Evolutionary conservation across 1,139 yeast species (phyloP).

Genomic region (Wickerhamiella infanticola): DNA sequence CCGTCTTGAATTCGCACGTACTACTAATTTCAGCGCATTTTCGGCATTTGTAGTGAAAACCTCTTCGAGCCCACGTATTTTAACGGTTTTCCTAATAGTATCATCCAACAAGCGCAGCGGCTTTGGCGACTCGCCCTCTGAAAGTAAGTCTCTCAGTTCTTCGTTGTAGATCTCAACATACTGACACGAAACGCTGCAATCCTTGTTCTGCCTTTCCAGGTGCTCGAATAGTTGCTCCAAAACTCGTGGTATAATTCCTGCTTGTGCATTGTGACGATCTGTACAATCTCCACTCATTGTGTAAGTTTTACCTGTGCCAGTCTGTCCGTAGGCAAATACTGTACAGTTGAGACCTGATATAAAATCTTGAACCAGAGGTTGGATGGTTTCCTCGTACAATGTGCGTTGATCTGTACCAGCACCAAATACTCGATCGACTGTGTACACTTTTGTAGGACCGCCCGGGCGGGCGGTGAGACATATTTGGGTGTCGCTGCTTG

Average conservation of each 20-base stretch:
- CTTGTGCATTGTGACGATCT: constrained; percentile 20
- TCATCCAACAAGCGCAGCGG: constrained; percentile 33
- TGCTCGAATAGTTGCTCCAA: constrained; percentile 35
- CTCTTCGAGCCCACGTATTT: constrained; percentile 37
- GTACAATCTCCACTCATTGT: constrained; percentile 63
- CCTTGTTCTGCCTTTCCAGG: constrained; percentile 28
- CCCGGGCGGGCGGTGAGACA: constrained; percentile 8
- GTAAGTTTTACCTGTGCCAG: constrained; percentile 75
- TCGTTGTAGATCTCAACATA: constrained; percentile 65
- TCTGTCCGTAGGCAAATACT: constrained; percentile 74
- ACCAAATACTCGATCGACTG: constrained; percentile 67
- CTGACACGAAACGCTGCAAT: constrained; percentile 50
- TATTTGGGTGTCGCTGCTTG: constrained; percentile 2
- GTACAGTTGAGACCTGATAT: constrained; percentile 54
- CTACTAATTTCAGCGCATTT: constrained; percentile 31
- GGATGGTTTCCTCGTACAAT: constrained; percentile 42
- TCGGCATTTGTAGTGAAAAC: constrained; percentile 26
- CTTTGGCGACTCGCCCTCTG: constrained; percentile 19
- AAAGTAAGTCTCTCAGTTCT: constrained; percentile 44
- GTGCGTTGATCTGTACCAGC: constrained; percentile 45
- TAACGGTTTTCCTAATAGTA: constrained; percentile 23
- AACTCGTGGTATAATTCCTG: constrained; percentile 60
- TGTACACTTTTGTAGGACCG: constrained; percentile 6
- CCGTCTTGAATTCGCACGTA: constrained; percentile 37
- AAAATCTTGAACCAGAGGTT: constrained; percentile 43